Evolutionary conservation across 1,284 basidiomycete species (phyloP), one percentile per base, ranked within the genome.

Genomic region (Leccinum huronense): DNA sequence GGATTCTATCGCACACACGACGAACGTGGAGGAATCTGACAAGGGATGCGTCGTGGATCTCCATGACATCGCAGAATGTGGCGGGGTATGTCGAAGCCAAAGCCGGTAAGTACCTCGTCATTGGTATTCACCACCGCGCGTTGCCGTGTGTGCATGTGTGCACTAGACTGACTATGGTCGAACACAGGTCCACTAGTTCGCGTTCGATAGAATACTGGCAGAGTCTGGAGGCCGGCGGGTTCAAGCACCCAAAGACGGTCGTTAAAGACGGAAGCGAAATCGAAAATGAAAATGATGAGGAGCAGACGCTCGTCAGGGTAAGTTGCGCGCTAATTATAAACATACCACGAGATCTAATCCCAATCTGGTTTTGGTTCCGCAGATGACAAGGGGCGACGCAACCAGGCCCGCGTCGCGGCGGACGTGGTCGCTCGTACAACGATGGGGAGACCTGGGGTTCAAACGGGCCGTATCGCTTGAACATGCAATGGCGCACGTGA

Each of bases 31-130:
- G 10, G 60, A 55, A 45, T 61, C 38, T 31, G 54, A n/a, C 30
- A n/a, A 27, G 16, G 62, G 38, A 30, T 40, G 34, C 3, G 31
- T 7, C 0, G 57, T 63, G 34, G 65, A 60, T 57, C 42, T 59
- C 23, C 59, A 64, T 4, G 65, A 63, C 30, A 57, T 63, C 31
- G 59, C 62, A 1, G 51, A 71, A 45, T 54, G 36, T 3, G 59
- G 61, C 5, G 3, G 3, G 27, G 2, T 66, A 30, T n/a, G 19
- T 31, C 40, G 62, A 42, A 55, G 54, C 14, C 48, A 54, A 19
- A 69, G 70, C 30, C 68, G 57, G 72, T 73, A 13, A 13, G 66
- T 59, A 38, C 48, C 14, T 48, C 19, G 45, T 48, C 19, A 48
- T 48, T 5, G 5, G 10, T 45, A 45, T 45, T 19, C 10, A 45